A percentile compares a stretch with the other conserved stretches of the same genome.
Conservation (phyloP, 2,329 filamentous ascomycete genomes). For the Claviceps africana region DNA sequence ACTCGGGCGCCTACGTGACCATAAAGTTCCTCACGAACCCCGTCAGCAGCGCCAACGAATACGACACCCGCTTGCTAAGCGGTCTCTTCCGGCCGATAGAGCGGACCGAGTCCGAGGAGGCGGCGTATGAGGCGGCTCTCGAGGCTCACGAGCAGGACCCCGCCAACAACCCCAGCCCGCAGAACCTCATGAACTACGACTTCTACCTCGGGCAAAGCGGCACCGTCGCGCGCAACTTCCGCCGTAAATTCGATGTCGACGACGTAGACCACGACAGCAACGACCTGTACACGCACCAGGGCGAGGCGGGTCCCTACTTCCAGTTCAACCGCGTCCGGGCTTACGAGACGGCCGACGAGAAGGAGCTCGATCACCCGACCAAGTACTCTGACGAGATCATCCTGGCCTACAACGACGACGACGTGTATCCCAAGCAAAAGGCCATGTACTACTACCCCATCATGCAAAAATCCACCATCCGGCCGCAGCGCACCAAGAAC, state of each 20-base stretch:
- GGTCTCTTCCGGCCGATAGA: conserved; percentile 48
- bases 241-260: conserved; percentile 44
- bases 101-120: conserved; percentile 38
- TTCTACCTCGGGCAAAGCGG: conserved; percentile 45
- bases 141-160: conserved; percentile 45
- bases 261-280: conserved; percentile 41
- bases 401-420: conserved; percentile 42
- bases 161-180: conserved; percentile 37
- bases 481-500: conserved; percentile 49
- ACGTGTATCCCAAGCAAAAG: conserved; percentile 34
- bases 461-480: conserved; percentile 48
- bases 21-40: conserved; percentile 57
- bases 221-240: conserved; percentile 38
- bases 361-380: conserved; percentile 39
- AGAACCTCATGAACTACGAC: conserved; percentile 50
- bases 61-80: conserved; percentile 47
- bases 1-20: conserved; percentile 54
- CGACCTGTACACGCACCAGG: conserved; percentile 38
- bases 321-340: conserved; percentile 47
- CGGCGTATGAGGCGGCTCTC: conserved; percentile 33
- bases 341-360: conserved; percentile 49
- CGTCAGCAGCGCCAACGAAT: conserved; percentile 34
- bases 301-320: conserved; percentile 37
- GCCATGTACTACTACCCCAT: conserved; percentile 56
- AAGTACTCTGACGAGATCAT: conserved; percentile 54